Evolutionary conservation across 805 yeast species (phyloP).

Genomic region (Cyberlindnera sargentensis): DNA sequence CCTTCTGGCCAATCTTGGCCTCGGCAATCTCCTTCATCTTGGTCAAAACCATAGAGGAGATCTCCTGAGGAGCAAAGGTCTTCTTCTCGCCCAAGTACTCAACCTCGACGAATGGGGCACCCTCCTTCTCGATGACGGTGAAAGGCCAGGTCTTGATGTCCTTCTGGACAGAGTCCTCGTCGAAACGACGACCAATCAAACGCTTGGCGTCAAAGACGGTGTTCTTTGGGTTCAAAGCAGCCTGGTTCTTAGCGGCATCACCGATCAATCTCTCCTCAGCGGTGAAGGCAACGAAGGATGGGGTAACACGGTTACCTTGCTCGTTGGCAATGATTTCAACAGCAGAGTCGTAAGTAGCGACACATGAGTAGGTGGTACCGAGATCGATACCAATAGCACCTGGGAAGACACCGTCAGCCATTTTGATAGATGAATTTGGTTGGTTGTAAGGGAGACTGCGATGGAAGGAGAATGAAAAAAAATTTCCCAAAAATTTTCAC

Average conservation of each 20-base stretch:
- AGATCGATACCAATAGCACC: constrained; percentile 99
- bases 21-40: constrained; percentile 81
- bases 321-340: constrained; percentile 78
- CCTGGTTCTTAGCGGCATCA: constrained; percentile 81
- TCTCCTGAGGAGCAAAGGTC: constrained; percentile 68
- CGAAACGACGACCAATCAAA: constrained; percentile 75
- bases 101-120: constrained; percentile 65
- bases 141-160: constrained; percentile 90
- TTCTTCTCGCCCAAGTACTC: constrained; percentile 63
- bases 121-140: constrained; percentile 58
- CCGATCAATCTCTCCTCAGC: constrained; percentile 74
- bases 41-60: constrained; percentile 70
- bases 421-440: constrained; percentile 27
- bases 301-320: constrained; percentile 83
- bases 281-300: constrained; percentile 76
- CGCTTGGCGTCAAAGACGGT: constrained; percentile 80
- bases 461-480: constrained; percentile 10
- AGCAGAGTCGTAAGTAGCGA: constrained; percentile 66
- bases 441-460: neutral
- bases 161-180: constrained; percentile 70
- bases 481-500: constrained; percentile 17
- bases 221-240: constrained; percentile 72
- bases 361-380: constrained; percentile 84
- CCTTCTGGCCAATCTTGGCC: constrained; percentile 64
- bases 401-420: constrained; percentile 99